Conservation (phyloP, 768 basidiomycete species). For the Lactarius tabidus region DNA sequence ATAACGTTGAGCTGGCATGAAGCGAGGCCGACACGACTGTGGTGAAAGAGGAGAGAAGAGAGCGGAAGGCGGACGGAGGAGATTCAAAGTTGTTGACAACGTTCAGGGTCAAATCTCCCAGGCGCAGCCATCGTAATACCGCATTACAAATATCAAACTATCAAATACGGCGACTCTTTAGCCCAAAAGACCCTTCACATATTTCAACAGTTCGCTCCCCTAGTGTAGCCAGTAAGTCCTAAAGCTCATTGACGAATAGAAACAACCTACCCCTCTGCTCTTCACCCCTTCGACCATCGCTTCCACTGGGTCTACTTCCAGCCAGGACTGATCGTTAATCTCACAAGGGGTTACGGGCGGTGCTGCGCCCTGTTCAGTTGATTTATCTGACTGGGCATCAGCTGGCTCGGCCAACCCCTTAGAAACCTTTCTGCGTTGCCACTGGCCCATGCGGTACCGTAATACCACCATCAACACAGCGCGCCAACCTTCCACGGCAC, state of each 20-base stretch:
- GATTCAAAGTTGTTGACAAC: not conserved
- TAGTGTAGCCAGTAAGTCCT: conserved; percentile 30
- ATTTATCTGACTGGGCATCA: conserved; percentile 8
- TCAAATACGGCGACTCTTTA: not conserved
- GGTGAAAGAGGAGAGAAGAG: not conserved
- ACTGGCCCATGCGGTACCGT: conserved; percentile 61
- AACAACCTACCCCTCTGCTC: conserved; percentile 51
- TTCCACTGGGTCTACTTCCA: conserved; percentile 49
- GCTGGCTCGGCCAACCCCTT: conserved; percentile 16
- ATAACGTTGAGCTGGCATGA: conserved; percentile 42
- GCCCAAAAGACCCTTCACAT: conserved; percentile 23
- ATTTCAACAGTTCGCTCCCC: conserved; percentile 39
- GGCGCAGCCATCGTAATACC: not conserved
- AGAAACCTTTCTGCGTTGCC: conserved; percentile 39
- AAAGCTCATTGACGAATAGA: not conserved
- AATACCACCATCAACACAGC: conserved; percentile 68
- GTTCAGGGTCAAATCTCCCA: not conserved
- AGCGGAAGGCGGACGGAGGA: not conserved
- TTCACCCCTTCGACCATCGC: conserved; percentile 80
- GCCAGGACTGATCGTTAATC: conserved; percentile 27
- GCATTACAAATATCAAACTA: not conserved
- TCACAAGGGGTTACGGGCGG: conserved; percentile 34
- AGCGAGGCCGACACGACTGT: not conserved
- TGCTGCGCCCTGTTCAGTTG: not conserved
- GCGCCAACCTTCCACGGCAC: conserved; percentile 69